A percentile compares a stretch with the other conserved stretches of the same genome.
Conservation (phyloP, 2,329 filamentous ascomycete genomes). For the Fusarium duplospermum region DNA sequence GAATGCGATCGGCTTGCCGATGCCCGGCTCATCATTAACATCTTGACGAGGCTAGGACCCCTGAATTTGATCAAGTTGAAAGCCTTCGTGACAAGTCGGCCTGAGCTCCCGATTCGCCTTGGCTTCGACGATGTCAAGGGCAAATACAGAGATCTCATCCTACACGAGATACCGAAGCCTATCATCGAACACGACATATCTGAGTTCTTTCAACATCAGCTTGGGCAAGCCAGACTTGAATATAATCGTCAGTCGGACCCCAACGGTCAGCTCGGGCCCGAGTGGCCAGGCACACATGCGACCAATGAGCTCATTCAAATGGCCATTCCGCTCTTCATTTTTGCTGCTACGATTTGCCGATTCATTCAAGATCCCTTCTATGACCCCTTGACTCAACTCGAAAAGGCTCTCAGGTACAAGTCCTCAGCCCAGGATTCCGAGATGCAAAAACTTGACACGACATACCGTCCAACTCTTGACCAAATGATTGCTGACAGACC, state of each 20-base stretch:
- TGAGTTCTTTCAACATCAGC: constrained; percentile 46
- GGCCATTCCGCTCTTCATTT: constrained; percentile 52
- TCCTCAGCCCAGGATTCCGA: constrained; percentile 6
- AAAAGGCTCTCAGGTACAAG: constrained; percentile 37
- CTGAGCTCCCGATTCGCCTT: constrained; percentile 52
- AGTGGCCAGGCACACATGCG: constrained; percentile 16
- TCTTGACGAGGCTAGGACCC: neutral
- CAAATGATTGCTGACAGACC: constrained; percentile 13
- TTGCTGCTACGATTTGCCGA: constrained; percentile 48
- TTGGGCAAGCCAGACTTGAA: constrained; percentile 44
- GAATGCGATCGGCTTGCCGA: constrained; percentile 31
- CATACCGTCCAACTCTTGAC: constrained; percentile 32
- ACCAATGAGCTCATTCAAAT: constrained; percentile 36
- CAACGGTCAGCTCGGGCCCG: neutral
- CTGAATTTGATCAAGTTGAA: neutral
- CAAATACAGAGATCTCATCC: constrained; percentile 37
- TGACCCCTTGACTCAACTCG: constrained; percentile 40
- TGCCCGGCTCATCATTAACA: neutral
- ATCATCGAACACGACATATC: constrained; percentile 52
- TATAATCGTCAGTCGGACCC: constrained; percentile 30
- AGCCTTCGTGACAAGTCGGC: constrained; percentile 57
- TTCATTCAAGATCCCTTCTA: constrained; percentile 40
- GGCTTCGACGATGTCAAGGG: constrained; percentile 48
- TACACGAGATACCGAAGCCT: constrained; percentile 50
- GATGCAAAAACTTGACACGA: constrained; percentile 29